Percentiles rank a stretch among this genome's conserved stretches.
Evolutionary conservation across 2,329 filamentous ascomycete species (phyloP).

Genomic region (Exophiala spinifera): DNA sequence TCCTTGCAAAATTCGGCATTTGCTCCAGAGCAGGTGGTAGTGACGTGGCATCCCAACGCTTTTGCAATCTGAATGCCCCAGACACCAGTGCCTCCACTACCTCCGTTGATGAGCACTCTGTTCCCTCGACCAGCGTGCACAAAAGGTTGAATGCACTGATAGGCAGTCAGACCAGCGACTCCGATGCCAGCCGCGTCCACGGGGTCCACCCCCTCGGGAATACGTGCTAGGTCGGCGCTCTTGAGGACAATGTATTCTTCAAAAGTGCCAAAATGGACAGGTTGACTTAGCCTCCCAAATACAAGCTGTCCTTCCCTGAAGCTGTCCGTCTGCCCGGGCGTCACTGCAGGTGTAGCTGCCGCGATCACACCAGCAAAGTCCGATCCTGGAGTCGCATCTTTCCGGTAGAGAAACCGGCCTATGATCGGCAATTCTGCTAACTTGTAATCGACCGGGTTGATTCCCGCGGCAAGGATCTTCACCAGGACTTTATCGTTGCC

Average conservation of each 20-base stretch:
- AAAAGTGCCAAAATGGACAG: too few relatives aligned
- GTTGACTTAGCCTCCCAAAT: background rate
- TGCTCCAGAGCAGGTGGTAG: constrained; percentile 54
- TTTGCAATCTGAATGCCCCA: constrained; percentile 64
- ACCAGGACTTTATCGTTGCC: background rate
- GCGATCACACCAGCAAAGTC: background rate
- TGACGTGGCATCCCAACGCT: constrained; percentile 56
- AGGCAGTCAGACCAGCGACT: background rate
- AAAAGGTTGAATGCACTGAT: background rate
- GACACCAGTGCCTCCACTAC: constrained; percentile 59
- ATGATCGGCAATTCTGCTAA: background rate
- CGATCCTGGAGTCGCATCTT: background rate
- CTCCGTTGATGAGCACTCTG: constrained; percentile 61
- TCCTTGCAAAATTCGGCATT: constrained; percentile 57
- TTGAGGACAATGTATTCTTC: too few relatives aligned
- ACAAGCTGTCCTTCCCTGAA: background rate
- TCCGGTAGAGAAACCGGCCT: background rate
- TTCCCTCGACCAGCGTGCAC: background rate
- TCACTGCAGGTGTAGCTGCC: background rate
- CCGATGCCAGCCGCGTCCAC: background rate
- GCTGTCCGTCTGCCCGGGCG: too few relatives aligned
- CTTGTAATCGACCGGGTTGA: background rate
- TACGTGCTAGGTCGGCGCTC: background rate
- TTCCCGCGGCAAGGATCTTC: background rate
- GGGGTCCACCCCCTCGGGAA: background rate